Evolutionary conservation across 306 rosid species (phyloP).

Genomic region (Prunus fruticosa): DNA sequence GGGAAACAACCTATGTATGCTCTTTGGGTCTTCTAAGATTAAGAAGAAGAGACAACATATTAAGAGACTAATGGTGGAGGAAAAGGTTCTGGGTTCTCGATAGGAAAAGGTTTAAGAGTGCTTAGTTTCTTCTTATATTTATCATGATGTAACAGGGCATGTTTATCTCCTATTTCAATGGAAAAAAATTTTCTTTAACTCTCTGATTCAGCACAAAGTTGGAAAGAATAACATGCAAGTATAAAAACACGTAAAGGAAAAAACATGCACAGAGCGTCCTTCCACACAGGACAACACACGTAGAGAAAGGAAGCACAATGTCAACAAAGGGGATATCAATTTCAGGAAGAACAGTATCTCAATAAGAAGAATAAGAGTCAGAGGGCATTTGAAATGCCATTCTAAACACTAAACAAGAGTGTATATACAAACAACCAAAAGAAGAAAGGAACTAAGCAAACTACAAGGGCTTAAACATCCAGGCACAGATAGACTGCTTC

Average conservation of each 20-base stretch:
- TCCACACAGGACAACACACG: neutral
- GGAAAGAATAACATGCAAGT: neutral
- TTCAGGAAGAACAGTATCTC: neutral
- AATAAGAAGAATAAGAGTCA: neutral
- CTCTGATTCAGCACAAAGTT: neutral
- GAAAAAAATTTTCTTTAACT: neutral
- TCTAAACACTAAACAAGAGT: neutral
- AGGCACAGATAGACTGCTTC: neutral
- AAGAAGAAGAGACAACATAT: neutral
- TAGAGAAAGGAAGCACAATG: neutral
- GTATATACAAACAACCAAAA: neutral
- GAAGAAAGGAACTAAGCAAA: neutral
- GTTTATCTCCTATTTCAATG: neutral
- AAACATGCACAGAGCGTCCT: neutral
- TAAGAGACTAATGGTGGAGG: neutral
- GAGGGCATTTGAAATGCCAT: neutral
- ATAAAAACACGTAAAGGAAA: neutral
- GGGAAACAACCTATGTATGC: neutral
- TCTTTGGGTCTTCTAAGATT: neutral
- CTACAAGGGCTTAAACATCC: neutral
- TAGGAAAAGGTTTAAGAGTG: neutral
- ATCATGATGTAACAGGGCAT: neutral
- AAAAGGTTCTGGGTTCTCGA: too few relatives aligned
- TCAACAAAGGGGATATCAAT: neutral
- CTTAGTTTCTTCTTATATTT: neutral